Percentiles rank a stretch among this genome's conserved stretches.
Conservation (phyloP, 768 basidiomycete species). For the Mycena venus region DNA sequence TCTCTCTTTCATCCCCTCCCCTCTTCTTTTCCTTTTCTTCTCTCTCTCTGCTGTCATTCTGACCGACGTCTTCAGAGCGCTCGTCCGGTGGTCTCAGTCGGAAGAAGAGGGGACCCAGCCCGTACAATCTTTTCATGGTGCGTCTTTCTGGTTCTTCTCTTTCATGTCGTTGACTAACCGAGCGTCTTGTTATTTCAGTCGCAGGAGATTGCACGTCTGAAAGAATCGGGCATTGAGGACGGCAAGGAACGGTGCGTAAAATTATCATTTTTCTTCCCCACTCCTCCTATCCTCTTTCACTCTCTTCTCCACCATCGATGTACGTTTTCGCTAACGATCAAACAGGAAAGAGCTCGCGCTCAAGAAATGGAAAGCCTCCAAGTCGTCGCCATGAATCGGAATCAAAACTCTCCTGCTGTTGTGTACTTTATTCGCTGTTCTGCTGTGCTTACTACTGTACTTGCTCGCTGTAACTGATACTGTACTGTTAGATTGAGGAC, state of each 20-base stretch:
- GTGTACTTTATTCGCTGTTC: background rate
- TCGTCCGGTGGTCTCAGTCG: constrained; percentile 65
- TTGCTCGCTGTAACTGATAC: background rate
- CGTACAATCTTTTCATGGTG: constrained; percentile 84
- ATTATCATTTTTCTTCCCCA: no score
- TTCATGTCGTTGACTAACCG: background rate
- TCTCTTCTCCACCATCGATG: background rate
- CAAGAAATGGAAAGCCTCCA: no score
- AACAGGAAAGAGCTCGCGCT: no score
- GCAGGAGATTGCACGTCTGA: background rate
- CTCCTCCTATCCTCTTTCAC: background rate
- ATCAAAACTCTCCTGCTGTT: background rate
- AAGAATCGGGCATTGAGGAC: background rate
- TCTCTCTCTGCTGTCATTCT: no score
- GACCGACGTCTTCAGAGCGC: constrained; percentile 59
- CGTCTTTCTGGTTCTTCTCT: constrained; percentile 30
- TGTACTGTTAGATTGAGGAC: no score
- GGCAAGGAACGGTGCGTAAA: background rate
- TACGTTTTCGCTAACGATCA: background rate
- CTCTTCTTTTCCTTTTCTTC: no score
- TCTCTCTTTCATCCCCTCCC: constrained; percentile 22
- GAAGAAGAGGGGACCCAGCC: constrained; percentile 72
- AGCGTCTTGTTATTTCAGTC: background rate
- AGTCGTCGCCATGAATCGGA: background rate
- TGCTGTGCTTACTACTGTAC: background rate